Evolutionary conservation across 2,329 filamentous ascomycete species (phyloP).

Genomic region (Microdochium trichocladiopsis): DNA sequence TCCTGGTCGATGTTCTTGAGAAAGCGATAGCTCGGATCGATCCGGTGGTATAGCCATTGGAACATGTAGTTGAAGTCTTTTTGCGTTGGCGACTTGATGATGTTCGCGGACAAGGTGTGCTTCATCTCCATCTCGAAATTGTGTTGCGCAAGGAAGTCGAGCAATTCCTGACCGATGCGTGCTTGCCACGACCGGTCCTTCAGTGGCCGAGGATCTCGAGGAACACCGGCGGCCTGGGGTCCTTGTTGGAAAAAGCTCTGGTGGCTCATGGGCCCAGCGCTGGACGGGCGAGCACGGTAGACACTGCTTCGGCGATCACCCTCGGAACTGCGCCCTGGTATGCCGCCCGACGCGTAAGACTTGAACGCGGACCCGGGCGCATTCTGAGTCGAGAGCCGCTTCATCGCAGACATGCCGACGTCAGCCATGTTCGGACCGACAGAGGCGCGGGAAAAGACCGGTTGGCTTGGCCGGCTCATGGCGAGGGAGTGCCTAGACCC

Average conservation of each 20-base stretch:
- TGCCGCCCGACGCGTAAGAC: conserved; percentile 55
- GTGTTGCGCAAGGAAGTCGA: conserved; percentile 86
- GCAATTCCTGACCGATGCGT: conserved; percentile 78
- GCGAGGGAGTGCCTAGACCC: conserved; percentile 81
- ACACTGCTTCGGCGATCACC: conserved; percentile 74
- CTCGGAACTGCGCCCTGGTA: conserved; percentile 38
- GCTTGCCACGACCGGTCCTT: conserved; percentile 74
- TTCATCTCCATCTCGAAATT: conserved; percentile 99
- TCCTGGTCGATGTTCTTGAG: conserved; percentile 94
- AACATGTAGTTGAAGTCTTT: conserved; percentile 99
- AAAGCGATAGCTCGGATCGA: conserved; percentile 90
- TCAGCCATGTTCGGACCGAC: conserved; percentile 77
- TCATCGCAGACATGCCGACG: conserved; percentile 73
- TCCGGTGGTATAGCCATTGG: conserved; percentile 93
- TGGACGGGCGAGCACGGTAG: conserved; percentile 63
- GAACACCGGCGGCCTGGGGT: conserved; percentile 72
- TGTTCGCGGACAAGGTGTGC: conserved; percentile 83
- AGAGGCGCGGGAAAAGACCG: conserved; percentile 77
- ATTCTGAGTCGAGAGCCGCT: conserved; percentile 73
- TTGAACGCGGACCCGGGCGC: conserved; percentile 55
- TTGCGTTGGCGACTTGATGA: conserved; percentile 88
- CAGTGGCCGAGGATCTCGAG: conserved; percentile 78
- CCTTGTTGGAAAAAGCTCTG: conserved; percentile 94
- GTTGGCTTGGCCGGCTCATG: conserved; percentile 75
- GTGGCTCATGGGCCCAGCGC: conserved; percentile 59